Percentiles rank a stretch among this genome's conserved stretches.
Conservation (phyloP, 2,329 filamentous ascomycete species). For the Trichoderma asperellum region DNA sequence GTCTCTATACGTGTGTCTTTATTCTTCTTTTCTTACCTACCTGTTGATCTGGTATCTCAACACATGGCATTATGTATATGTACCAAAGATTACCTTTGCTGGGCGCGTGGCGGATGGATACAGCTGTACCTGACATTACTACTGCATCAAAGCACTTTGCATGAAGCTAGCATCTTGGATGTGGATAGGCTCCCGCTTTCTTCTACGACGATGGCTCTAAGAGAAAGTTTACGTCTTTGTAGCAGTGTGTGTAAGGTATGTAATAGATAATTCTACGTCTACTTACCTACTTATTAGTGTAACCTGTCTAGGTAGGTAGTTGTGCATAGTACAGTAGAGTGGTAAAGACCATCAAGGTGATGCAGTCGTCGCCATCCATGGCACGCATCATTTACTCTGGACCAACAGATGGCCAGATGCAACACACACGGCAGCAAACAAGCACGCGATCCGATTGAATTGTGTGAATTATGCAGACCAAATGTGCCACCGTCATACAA, state of each 20-base stretch:
- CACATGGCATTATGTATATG: background rate
- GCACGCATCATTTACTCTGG: background rate
- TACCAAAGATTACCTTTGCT: background rate
- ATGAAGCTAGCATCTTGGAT: background rate
- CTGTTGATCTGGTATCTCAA: background rate
- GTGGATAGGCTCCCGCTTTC: background rate
- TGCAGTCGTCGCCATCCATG: background rate
- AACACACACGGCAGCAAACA: background rate
- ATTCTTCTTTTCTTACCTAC: background rate
- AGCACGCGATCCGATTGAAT: background rate
- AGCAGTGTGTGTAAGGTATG: no score
- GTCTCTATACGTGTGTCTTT: background rate
- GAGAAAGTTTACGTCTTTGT: background rate
- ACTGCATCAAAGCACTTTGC: background rate
- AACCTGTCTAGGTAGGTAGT: background rate
- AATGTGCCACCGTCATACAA: constrained; percentile 3
- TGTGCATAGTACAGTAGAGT: background rate
- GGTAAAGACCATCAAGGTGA: background rate
- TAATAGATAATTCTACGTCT: background rate
- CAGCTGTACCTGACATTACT: background rate
- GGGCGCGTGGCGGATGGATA: background rate
- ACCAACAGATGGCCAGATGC: background rate
- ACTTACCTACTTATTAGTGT: background rate
- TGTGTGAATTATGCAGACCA: background rate
- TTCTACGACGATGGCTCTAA: background rate